Percentiles rank a stretch among this genome's conserved stretches.
Conservation (phyloP, 306 rosid genomes). For the Trichosanthes cucumerina region DNA sequence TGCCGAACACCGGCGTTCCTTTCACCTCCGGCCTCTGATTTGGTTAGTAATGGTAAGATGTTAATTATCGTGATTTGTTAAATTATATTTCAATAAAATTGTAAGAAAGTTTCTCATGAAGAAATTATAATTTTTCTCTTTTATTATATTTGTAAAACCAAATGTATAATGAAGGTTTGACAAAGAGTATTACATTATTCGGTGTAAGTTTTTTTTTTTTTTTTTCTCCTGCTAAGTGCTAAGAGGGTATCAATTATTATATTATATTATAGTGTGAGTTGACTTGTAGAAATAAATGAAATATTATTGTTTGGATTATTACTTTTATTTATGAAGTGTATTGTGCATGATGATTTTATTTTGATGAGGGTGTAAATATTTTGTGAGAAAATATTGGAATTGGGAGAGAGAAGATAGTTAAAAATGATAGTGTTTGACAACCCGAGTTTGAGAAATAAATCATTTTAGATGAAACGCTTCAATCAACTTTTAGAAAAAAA, state of each 20-base stretch:
- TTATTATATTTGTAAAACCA: neutral
- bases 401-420: too few species aligned
- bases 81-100: neutral
- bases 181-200: neutral
- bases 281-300: neutral
- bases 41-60: neutral
- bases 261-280: neutral
- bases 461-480: too few species aligned
- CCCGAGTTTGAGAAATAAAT: too few species aligned
- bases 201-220: neutral
- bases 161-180: neutral
- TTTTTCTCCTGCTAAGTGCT: neutral
- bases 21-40: slow-evolving; percentile 43
- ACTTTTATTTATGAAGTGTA: too few species aligned
- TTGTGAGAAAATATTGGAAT: too few species aligned
- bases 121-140: neutral
- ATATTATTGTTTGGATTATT: neutral
- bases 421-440: too few species aligned
- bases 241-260: neutral
- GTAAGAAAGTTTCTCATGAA: too few species aligned
- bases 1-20: slow-evolving; percentile 51
- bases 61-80: neutral
- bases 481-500: too few species aligned
- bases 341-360: too few species aligned
- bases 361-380: too few species aligned